Conservation (phyloP, 306 rosid species). For the Urtica urens region DNA sequence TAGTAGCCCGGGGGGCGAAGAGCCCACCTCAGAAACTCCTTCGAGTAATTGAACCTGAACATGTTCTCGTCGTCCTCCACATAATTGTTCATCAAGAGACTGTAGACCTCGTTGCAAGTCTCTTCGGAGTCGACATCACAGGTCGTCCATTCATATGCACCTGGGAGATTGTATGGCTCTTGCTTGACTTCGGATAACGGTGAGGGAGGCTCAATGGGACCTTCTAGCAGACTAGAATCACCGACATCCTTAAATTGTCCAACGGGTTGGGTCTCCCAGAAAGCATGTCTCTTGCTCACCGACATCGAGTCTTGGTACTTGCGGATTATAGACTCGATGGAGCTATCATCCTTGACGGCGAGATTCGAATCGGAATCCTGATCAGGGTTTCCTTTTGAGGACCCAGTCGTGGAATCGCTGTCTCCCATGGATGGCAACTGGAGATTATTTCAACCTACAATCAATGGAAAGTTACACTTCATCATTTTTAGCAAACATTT, state of each 20-base stretch:
- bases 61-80: constrained; percentile 93
- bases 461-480: not conserved
- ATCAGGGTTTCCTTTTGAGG: constrained; percentile 29
- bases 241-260: constrained; percentile 86
- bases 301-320: constrained; percentile 72
- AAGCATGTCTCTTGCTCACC: constrained; percentile 50
- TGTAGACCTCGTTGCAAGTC: constrained; percentile 64
- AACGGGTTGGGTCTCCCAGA: constrained; percentile 98
- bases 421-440: constrained; percentile 39
- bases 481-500: too few relatives aligned
- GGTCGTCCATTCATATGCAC: constrained; percentile 74
- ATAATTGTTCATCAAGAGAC: constrained; percentile 68
- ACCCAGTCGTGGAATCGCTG: constrained; percentile 29
- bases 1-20: constrained; percentile 83
- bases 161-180: constrained; percentile 90
- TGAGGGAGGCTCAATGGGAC: constrained; percentile 67
- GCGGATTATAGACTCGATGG: constrained; percentile 41
- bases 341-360: constrained; percentile 24
- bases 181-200: constrained; percentile 74
- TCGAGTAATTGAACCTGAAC: constrained; percentile 87
- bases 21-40: constrained; percentile 89
- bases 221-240: constrained; percentile 57
- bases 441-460: not conserved
- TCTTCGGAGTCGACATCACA: constrained; percentile 65
- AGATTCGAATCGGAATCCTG: constrained; percentile 23